A percentile compares a stretch with the other conserved stretches of the same genome.
Conservation (phyloP, 2,329 filamentous ascomycete species). For the Colletotrichum noveboracense region DNA sequence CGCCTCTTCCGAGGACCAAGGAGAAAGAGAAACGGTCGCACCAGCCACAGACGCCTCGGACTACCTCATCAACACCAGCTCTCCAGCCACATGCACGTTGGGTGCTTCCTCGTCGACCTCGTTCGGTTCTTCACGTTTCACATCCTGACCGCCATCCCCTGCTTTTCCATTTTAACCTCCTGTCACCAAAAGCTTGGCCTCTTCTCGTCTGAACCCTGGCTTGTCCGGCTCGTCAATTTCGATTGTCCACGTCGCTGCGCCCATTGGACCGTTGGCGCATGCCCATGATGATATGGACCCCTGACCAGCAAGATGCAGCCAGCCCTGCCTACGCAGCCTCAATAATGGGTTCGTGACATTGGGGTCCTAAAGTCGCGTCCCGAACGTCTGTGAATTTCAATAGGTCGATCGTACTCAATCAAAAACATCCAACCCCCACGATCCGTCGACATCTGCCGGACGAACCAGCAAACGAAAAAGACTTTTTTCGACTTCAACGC, state of each 20-base stretch:
- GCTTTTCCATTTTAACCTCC: conserved; percentile 8
- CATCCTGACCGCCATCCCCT: neutral
- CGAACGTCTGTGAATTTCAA: neutral
- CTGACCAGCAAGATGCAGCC: neutral
- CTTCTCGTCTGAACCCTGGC: conserved; percentile 7
- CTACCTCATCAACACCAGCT: neutral
- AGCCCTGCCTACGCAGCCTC: neutral
- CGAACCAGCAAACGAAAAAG: neutral
- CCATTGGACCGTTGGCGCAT: neutral
- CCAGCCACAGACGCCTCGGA: neutral
- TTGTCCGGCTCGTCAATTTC: neutral
- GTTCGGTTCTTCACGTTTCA: neutral
- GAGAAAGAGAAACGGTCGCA: neutral
- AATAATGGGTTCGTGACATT: neutral
- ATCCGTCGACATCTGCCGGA: neutral
- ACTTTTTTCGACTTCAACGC: neutral
- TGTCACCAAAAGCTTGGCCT: conserved; percentile 21
- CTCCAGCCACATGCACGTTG: neutral
- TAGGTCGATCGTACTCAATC: neutral
- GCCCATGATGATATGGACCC: neutral
- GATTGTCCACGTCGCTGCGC: neutral
- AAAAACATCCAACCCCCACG: neutral
- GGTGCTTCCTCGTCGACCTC: neutral
- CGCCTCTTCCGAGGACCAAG: neutral
- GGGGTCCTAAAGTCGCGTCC: neutral